These are phyloP conservation scores for Hypoxylon sp. DNA, from an alignment of 2,329 filamentous ascomycete genomes.

Conservation along the genomic window DNA sequence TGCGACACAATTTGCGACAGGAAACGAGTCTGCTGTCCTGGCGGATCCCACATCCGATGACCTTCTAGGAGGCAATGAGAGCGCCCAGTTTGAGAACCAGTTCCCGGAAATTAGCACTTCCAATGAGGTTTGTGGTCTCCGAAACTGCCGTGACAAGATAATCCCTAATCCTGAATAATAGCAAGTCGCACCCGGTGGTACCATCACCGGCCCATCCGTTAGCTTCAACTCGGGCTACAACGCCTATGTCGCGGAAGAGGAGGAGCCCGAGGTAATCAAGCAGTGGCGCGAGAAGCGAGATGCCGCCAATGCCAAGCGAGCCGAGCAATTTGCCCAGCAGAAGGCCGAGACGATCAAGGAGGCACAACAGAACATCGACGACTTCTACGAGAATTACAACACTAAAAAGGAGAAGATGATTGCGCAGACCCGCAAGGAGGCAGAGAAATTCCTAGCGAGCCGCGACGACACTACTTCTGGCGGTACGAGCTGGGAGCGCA, in stretches of 20 bases:
- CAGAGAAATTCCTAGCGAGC: slow-evolving; percentile 89
- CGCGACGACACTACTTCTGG: slow-evolving; percentile 94
- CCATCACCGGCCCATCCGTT: slow-evolving; percentile 82
- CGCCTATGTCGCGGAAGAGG: slow-evolving; percentile 74
- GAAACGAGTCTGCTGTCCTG: slow-evolving; percentile 77
- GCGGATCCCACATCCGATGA: slow-evolving; percentile 78
- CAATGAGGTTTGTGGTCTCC: slow-evolving; percentile 73
- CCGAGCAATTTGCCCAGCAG: slow-evolving; percentile 85
- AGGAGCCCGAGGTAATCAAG: slow-evolving; percentile 89
- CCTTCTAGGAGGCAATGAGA: slow-evolving; percentile 72
- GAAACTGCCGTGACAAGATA: background rate
- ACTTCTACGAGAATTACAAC: slow-evolving; percentile 99
- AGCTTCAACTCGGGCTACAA: slow-evolving; percentile 74
- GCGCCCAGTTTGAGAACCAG: slow-evolving; percentile 82
- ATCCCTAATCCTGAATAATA: slow-evolving; percentile 54
- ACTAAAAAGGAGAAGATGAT: slow-evolving; percentile 96
- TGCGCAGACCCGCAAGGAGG: slow-evolving; percentile 88
- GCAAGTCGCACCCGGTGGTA: slow-evolving; percentile 81
- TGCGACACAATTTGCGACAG: slow-evolving; percentile 88
- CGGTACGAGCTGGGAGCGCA: slow-evolving; percentile 98
- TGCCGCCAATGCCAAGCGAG: slow-evolving; percentile 84
- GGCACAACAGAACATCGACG: slow-evolving; percentile 94
- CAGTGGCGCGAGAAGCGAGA: slow-evolving; percentile 95
- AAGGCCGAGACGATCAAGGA: slow-evolving; percentile 89
- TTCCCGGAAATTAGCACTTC: slow-evolving; percentile 82